Evolutionary conservation across 192 early-diverging fungal species (phyloP).

Genomic region (Coemansia brasiliensis): DNA sequence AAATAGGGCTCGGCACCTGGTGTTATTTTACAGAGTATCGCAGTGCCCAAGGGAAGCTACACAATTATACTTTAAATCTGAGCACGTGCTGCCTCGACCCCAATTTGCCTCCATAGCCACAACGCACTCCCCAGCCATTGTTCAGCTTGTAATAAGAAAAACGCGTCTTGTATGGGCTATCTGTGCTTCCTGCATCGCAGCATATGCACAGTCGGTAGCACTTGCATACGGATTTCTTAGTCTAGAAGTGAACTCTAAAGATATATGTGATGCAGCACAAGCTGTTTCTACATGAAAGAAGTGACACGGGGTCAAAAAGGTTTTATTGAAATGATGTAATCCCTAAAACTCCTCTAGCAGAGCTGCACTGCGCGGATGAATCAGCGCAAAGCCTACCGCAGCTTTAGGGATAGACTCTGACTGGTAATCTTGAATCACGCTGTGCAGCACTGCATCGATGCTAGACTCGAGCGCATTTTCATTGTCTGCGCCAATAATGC

Average conservation of each 20-base stretch:
- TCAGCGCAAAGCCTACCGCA: slow-evolving; percentile 51
- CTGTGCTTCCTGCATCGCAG: slow-evolving; percentile 4
- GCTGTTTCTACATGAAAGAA: no score
- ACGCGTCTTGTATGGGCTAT: slow-evolving; percentile 3
- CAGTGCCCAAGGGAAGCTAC: no score
- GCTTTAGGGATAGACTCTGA: slow-evolving; percentile 51
- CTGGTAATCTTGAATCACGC: slow-evolving; percentile 45
- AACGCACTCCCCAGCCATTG: no score
- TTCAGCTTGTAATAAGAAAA: neutral
- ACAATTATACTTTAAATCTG: no score
- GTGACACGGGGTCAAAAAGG: no score
- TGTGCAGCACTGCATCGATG: slow-evolving; percentile 50
- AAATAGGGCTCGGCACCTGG: no score
- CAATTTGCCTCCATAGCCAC: no score
- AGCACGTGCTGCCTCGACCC: no score
- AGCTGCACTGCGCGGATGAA: slow-evolving; percentile 34
- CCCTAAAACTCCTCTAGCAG: neutral
- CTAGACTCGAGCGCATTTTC: slow-evolving; percentile 46
- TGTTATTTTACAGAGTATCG: no score
- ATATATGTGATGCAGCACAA: no score
- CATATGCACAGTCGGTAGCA: slow-evolving; percentile 1
- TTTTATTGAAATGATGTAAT: neutral
- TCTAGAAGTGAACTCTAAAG: no score
- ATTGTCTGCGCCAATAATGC: slow-evolving; percentile 30
- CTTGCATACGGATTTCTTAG: neutral